These are phyloP conservation scores for Hyphopichia wangnamkhiaoensis DNA, from an alignment of 1,139 yeast genomes.

Conservation along the genomic window DNA sequence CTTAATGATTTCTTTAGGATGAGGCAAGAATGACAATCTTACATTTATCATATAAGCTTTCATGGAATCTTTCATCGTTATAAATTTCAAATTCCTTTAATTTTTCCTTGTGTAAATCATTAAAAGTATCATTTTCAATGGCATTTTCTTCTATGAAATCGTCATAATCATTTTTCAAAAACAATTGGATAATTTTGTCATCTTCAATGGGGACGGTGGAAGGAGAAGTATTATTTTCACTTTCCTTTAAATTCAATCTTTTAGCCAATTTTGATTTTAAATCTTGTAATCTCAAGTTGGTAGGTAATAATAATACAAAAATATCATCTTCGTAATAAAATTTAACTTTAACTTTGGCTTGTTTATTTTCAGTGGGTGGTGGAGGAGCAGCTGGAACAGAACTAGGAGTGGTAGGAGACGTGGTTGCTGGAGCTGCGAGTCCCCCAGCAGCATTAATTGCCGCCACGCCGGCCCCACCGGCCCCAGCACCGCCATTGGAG, in stretches of 20 bases:
- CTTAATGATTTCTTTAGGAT: background rate
- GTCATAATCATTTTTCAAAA: constrained; percentile 45
- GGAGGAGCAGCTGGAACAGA: constrained; percentile 8
- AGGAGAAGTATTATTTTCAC: constrained; percentile 8
- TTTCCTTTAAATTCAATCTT: constrained; percentile 46
- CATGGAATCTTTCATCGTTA: constrained; percentile 43
- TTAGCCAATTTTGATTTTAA: constrained; percentile 65
- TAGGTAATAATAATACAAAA: constrained; percentile 79
- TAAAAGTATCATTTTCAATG: constrained; percentile 25
- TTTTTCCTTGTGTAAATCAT: constrained; percentile 20
- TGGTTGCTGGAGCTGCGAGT: constrained; percentile 7
- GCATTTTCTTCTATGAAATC: constrained; percentile 35
- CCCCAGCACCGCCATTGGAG: too few relatives aligned
- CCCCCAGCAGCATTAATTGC: constrained; percentile 6
- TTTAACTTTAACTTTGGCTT: constrained; percentile 62
- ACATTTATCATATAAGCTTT: constrained; percentile 46
- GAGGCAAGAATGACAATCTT: constrained; percentile 38
- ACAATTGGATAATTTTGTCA: constrained; percentile 25
- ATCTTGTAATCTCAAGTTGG: constrained; percentile 58
- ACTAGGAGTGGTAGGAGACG: constrained; percentile 3
- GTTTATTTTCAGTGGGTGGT: constrained; percentile 9
- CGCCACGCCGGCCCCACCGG: too few relatives aligned
- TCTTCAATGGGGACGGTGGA: constrained; percentile 4
- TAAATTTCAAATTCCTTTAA: constrained; percentile 39
- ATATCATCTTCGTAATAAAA: constrained; percentile 89